Evolutionary conservation across 2,329 filamentous ascomycete species (phyloP), one percentile per base, ranked within the genome.

Genomic region (Dryadomyces sulphureus): DNA sequence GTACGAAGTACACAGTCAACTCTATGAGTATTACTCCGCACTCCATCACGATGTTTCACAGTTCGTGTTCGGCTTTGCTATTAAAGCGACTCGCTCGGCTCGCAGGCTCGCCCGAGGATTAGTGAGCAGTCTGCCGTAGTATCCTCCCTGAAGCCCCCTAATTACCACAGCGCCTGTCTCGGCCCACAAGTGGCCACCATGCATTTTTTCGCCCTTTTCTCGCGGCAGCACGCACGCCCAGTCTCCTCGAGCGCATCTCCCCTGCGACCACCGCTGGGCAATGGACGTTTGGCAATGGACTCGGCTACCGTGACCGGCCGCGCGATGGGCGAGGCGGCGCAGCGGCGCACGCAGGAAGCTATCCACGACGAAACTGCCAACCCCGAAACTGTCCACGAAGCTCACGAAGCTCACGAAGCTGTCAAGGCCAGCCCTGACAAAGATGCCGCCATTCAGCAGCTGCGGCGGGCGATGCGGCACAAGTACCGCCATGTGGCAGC

Each of bases 401-500:
- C 8, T n/a, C 21, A 6, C 8, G 36, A 21, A 12, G 16, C 19
- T n/a, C 12, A 8, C 8, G 36, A 38, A 21, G 16, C 19, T n/a
- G 22, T 5, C 38, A 20, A 38, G 20, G 16, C 38, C 12, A 5
- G 14, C 8, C 14, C 16, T 14, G 19, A 30, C n/a, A 22, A 21
- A 35, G 30, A 56, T 54, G 41, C 45, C n/a, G 39, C 44, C 17
- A 43, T 47, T 25, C 39, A 34, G 45, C 56, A 61, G 45, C 52
- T 62, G 45, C 63, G 62, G 52, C 55, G 55, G 38, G 60, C 61
- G 11, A 59, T 64, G 48, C 67, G 69, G 48, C 74, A 66, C 56
- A 92, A 89, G 62, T 96, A 96, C 67, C 84, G 87, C 54, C 92
- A 98, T 75, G 79, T 94, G 52, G 85, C 84, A 49, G 89, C 89